phyloP scores from a whole-genome alignment of 768 basidiomycete species.

The Tephrocybe sp. region DNA sequence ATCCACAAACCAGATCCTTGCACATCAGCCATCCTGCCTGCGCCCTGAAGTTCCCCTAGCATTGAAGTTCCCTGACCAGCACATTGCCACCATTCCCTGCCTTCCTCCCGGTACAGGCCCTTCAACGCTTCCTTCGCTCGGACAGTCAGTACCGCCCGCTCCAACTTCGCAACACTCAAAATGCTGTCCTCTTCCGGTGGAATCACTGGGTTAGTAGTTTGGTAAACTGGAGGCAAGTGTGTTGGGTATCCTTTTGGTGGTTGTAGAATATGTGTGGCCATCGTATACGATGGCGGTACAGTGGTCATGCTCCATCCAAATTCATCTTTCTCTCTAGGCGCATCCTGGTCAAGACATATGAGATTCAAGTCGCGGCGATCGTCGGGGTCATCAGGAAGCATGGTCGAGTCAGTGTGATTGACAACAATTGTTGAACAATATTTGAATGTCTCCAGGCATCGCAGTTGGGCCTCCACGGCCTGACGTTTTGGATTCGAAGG shows the following conservation, averaged over 20 bases:
- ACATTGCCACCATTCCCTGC: conserved; percentile 43
- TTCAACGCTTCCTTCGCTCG: conserved; percentile 49
- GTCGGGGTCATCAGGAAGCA: conserved; percentile 47
- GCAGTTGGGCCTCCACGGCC: conserved; percentile 38
- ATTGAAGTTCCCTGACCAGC: conserved; percentile 31
- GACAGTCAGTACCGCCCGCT: conserved; percentile 58
- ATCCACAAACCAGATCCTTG: conserved; percentile 57
- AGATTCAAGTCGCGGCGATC: conserved; percentile 72
- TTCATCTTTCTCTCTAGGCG: conserved; percentile 7
- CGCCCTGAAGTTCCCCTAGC: conserved; percentile 55
- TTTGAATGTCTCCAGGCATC: conserved; percentile 49
- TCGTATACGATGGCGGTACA: conserved; percentile 47
- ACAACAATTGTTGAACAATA: conserved; percentile 60
- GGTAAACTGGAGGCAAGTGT: conserved; percentile 44
- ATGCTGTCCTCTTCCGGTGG: conserved; percentile 45
- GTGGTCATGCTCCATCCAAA: conserved; percentile 27
- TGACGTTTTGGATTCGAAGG: conserved; percentile 24
- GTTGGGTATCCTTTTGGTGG: conserved; percentile 32
- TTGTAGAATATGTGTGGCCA: conserved; percentile 66
- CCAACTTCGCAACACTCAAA: conserved; percentile 56
- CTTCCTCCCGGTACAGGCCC: conserved; percentile 37
- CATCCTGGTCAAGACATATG: conserved; percentile 25
- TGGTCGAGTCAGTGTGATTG: conserved; percentile 62
- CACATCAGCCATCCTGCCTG: conserved; percentile 29
- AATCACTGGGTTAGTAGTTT: conserved; percentile 74